Conservation (phyloP, 176 grass and related monocot species). For the Saccharum officinarum region DNA sequence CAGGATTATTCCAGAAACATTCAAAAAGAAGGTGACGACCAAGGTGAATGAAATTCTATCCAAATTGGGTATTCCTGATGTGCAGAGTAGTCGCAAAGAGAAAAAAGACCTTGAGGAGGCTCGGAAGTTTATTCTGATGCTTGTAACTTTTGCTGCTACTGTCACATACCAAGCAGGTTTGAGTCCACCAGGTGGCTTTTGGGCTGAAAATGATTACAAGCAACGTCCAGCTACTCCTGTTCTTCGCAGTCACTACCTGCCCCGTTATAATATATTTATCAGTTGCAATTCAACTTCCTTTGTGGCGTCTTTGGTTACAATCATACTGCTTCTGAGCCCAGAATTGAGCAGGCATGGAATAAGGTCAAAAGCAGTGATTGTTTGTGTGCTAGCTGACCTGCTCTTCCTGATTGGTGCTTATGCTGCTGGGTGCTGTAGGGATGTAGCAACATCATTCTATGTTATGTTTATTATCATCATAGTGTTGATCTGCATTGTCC, state of each 20-base stretch:
- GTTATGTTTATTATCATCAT: slow-evolving; percentile 22
- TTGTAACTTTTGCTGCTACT: slow-evolving; percentile 44
- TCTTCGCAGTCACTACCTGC: slow-evolving; percentile 21
- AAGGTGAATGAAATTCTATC: background rate
- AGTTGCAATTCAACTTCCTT: slow-evolving; percentile 43
- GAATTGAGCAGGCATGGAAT: slow-evolving; percentile 40
- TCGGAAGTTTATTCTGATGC: slow-evolving; percentile 52
- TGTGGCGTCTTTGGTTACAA: slow-evolving; percentile 49
- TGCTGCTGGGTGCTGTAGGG: slow-evolving; percentile 42
- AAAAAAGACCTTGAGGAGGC: slow-evolving; percentile 23
- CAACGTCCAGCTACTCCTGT: slow-evolving; percentile 41
- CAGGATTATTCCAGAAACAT: background rate
- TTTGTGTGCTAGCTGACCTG: slow-evolving; percentile 42
- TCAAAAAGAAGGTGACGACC: background rate
- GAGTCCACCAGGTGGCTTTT: slow-evolving; percentile 57
- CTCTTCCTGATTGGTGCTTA: slow-evolving; percentile 35
- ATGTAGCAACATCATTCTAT: slow-evolving; percentile 30
- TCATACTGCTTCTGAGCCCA: slow-evolving; percentile 46
- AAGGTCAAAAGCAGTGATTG: slow-evolving; percentile 31
- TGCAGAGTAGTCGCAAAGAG: background rate
- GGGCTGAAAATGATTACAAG: slow-evolving; percentile 42
- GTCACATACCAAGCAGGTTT: slow-evolving; percentile 57
- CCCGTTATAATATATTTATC: slow-evolving; percentile 23
- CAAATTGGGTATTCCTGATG: background rate
- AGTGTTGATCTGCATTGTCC: slow-evolving; percentile 20